phyloP scores from a whole-genome alignment of 768 basidiomycete species.

The Galerina sulciceps region DNA sequence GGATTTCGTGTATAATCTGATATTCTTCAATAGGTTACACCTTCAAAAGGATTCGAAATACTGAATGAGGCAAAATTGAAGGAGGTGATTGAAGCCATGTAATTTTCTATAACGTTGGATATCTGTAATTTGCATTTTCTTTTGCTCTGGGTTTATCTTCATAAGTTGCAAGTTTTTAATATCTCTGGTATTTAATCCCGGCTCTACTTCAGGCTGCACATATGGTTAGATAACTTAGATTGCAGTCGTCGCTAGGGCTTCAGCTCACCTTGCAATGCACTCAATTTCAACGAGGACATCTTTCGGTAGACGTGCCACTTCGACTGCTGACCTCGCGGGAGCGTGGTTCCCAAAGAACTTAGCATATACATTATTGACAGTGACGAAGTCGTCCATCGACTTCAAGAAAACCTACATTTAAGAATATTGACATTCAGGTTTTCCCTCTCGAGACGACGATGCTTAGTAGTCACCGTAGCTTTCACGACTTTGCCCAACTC shows the following conservation, averaged over 20 bases:
- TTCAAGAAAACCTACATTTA: slow-evolving; percentile 82
- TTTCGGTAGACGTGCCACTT: slow-evolving; percentile 87
- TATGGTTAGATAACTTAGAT: neutral
- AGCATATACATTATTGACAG: slow-evolving; percentile 82
- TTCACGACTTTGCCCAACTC: slow-evolving; percentile 84
- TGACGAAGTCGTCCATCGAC: slow-evolving; percentile 86
- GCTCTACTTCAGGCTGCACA: slow-evolving; percentile 37
- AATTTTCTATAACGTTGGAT: slow-evolving; percentile 31
- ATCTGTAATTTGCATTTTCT: slow-evolving; percentile 22
- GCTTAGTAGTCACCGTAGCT: slow-evolving; percentile 69
- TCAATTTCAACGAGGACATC: slow-evolving; percentile 95
- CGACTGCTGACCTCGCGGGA: slow-evolving; percentile 91
- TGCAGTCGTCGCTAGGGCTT: neutral
- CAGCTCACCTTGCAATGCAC: slow-evolving; percentile 73
- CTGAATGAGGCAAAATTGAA: slow-evolving; percentile 81
- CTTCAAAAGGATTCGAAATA: slow-evolving; percentile 85
- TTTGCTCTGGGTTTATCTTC: neutral
- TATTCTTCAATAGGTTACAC: slow-evolving; percentile 65
- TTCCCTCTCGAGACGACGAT: neutral
- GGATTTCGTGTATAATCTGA: neutral
- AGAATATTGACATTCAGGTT: neutral
- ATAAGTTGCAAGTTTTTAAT: too few relatives aligned
- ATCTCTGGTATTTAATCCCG: too few relatives aligned
- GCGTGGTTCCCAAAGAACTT: slow-evolving; percentile 89
- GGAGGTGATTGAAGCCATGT: slow-evolving; percentile 85